Percentiles rank a stretch among this genome's conserved stretches.
These are phyloP conservation scores for Xeromyces bisporus DNA, from an alignment of 495 filamentous ascomycete species.

Conservation along the genomic window DNA sequence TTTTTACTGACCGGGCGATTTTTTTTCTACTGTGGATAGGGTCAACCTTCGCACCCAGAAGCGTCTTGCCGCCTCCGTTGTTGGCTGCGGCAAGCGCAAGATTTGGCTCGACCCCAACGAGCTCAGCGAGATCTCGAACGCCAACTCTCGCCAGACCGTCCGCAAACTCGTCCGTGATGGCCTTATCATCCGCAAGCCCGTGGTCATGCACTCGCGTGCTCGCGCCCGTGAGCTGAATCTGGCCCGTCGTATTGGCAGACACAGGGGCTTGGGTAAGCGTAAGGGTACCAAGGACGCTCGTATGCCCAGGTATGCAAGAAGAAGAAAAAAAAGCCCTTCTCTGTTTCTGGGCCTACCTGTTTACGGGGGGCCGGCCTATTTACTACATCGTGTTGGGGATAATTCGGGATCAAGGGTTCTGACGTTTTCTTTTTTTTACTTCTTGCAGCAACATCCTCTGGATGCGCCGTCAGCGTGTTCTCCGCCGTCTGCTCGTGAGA, in stretches of 20 bases:
- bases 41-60: conserved; percentile 99
- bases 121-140: conserved; percentile 97
- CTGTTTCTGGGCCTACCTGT: too few relatives aligned
- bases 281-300: conserved; percentile 99
- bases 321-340: too few relatives aligned
- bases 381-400: background rate
- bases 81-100: conserved; percentile 98
- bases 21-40: conserved; percentile 38
- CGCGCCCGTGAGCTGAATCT: conserved; percentile 82
- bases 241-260: conserved; percentile 80
- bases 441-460: conserved; percentile 73
- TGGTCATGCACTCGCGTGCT: conserved; percentile 96
- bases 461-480: conserved; percentile 99
- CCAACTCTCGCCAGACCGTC: conserved; percentile 99
- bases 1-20: conserved; percentile 23
- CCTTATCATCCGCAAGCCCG: conserved; percentile 99
- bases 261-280: conserved; percentile 98
- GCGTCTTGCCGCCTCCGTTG: conserved; percentile 95
- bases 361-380: too few relatives aligned
- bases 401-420: too few relatives aligned
- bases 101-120: conserved; percentile 99
- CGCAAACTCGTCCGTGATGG: conserved; percentile 99
- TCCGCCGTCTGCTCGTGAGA: conserved; percentile 96
- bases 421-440: too few relatives aligned
- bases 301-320: conserved; percentile 76